Percentiles rank a stretch among this genome's conserved stretches.
phyloP scores from a whole-genome alignment of 257 asterid species.

The Capsicum rhomboideum region DNA sequence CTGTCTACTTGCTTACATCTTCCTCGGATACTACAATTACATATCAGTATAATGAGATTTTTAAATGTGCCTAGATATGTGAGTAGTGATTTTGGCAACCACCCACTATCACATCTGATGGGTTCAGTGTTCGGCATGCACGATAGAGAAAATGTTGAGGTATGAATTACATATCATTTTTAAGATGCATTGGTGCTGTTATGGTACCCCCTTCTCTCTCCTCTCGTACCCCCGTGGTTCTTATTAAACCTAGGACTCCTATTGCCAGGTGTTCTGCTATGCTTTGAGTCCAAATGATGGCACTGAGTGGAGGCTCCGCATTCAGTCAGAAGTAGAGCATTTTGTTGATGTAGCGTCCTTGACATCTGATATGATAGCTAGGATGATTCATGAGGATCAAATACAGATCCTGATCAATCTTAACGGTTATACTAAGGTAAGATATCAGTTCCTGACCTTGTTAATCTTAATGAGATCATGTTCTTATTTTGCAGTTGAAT shows the following conservation, averaged over 20 bases:
- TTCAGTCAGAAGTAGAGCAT: constrained; percentile 92
- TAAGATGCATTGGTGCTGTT: not conserved
- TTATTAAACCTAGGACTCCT: not conserved
- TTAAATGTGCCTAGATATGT: constrained; percentile 49
- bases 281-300: constrained; percentile 95
- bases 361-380: constrained; percentile 89
- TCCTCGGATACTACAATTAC: not conserved
- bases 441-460: not conserved
- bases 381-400: constrained; percentile 86
- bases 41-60: not conserved
- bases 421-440: constrained; percentile 94
- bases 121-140: constrained; percentile 99
- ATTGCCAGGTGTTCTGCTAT: constrained; percentile 81
- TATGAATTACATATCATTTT: constrained; percentile 17
- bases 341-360: constrained; percentile 85
- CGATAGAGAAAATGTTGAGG: constrained; percentile 77
- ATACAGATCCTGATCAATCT: constrained; percentile 92
- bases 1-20: not conserved
- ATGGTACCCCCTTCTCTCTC: not conserved
- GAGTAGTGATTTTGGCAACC: constrained; percentile 99
- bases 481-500: not conserved
- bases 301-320: constrained; percentile 90
- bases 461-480: not conserved
- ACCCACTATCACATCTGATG: constrained; percentile 97
- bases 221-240: not conserved